A percentile compares a stretch with the other conserved stretches of the same genome.
phyloP scores from a whole-genome alignment of 108 stramenopile genomes.

The Mediolabrus comicus region DNA sequence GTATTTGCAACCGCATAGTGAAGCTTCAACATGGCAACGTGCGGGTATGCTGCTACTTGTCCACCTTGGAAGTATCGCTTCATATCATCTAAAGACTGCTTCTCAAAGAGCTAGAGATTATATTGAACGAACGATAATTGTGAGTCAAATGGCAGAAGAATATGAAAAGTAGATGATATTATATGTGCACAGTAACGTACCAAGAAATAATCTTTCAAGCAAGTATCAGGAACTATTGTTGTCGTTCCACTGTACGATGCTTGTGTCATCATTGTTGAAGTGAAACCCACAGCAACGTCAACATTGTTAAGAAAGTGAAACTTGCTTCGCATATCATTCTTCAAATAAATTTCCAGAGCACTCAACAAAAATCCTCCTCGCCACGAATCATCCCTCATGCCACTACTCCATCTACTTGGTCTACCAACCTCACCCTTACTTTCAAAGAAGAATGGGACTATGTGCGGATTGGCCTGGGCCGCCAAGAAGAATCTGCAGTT shows the following conservation, averaged over 20 bases:
- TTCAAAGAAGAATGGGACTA: conserved; percentile 84
- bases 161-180: not conserved
- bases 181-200: conserved; percentile 29
- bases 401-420: conserved; percentile 82
- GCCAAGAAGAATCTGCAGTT: conserved; percentile 97
- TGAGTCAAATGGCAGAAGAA: not conserved
- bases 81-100: conserved; percentile 57
- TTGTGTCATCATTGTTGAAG: conserved; percentile 78
- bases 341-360: conserved; percentile 58
- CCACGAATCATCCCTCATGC: conserved; percentile 67
- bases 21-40: conserved; percentile 78
- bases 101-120: conserved; percentile 45
- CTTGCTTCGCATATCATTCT: conserved; percentile 86
- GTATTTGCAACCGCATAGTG: conserved; percentile 82
- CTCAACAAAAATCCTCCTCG: conserved; percentile 79
- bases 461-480: conserved; percentile 87
- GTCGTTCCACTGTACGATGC: conserved; percentile 63
- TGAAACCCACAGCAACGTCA: conserved; percentile 85
- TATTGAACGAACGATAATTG: not conserved
- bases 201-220: conserved; percentile 66
- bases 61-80: conserved; percentile 73
- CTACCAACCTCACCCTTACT: conserved; percentile 82
- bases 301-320: conserved; percentile 80
- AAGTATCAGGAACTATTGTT: conserved; percentile 86
- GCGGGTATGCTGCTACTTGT: conserved; percentile 81